These are phyloP conservation scores for Pythium diclinum DNA, from an alignment of 352 stramenopile genomes.

Conservation along the genomic window DNA sequence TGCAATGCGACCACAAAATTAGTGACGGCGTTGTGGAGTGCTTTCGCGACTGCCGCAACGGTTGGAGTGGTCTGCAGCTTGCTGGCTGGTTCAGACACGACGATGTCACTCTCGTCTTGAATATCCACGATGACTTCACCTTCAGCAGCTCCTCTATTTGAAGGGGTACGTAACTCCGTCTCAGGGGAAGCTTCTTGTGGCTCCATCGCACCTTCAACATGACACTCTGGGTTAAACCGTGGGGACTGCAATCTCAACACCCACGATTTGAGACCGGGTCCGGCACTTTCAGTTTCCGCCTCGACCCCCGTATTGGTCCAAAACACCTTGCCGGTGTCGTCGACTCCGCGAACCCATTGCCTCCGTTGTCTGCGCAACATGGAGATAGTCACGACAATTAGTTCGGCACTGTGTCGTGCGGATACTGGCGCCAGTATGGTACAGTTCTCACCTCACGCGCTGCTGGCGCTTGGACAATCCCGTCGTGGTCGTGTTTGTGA, in stretches of 20 bases:
- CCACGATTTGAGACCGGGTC: neutral
- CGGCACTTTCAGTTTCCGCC: neutral
- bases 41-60: neutral
- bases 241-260: conserved; percentile 4
- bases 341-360: conserved; percentile 1
- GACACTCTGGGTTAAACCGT: neutral
- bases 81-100: neutral
- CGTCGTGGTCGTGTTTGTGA: neutral
- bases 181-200: neutral
- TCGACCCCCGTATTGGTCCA: conserved; percentile 1
- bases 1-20: neutral
- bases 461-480: conserved; percentile 6
- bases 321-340: neutral
- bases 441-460: neutral
- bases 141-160: neutral
- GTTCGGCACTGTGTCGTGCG: too few species aligned
- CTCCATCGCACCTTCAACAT: neutral
- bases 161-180: too few species aligned
- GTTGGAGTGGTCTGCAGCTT: neutral
- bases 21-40: neutral
- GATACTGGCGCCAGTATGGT: too few species aligned
- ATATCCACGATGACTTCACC: neutral
- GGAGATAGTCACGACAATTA: too few species aligned
- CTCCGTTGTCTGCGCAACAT: conserved; percentile 1
- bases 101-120: neutral